Evolutionary conservation across 2,329 filamentous ascomycete genomes (phyloP), one percentile per base, ranked within the genome.

Genomic region (Nigrospora oryzae): DNA sequence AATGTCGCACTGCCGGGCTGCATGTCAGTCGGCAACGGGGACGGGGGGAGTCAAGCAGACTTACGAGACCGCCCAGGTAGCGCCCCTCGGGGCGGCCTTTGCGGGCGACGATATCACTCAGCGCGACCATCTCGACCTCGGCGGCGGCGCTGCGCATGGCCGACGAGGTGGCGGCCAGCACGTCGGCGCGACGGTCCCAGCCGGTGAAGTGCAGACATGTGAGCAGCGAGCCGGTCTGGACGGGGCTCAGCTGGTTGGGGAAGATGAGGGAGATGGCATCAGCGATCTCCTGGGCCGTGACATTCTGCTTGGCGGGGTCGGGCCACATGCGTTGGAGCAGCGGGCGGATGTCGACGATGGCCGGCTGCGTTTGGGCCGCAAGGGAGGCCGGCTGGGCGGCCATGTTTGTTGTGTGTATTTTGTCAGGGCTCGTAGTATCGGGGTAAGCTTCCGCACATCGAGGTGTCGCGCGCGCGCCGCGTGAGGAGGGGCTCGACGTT

Each of bases 131-230:
- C 49, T 95, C 85, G 47, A 95, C 80, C 38, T 74, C 73, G 11
- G 81, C 81, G 1, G 89, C 87, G 17, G 87, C 89, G 46, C 79
- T 75, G 51, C 89, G 79, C 91, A 98, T 97, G 43, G 81, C 82
- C 38, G 77, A 71, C 5, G 91, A 90, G 55, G 89, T 91, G 68
- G 84, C 83, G 45, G 88, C 86, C 53, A 98, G 79, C 36, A 98
- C 87, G 58, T 93, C 86, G 23, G 90, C 80, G 51, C 84, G 79
- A 52, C 85, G 79, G 64, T 97, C 93, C 63, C 89, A 79, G 47
- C 83, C 82, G 2, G 89, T 95, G 54, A 95, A 96, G 68, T 96
- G 91, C 38, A 98, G 74, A 44, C 89, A 86, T 59, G 93, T 96
- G 43, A 97, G 74, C 45, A 98, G 74, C 35, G 90, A 86, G 44